Evolutionary conservation across 805 yeast species (phyloP).

Genomic region (Pichia membranifaciens): DNA sequence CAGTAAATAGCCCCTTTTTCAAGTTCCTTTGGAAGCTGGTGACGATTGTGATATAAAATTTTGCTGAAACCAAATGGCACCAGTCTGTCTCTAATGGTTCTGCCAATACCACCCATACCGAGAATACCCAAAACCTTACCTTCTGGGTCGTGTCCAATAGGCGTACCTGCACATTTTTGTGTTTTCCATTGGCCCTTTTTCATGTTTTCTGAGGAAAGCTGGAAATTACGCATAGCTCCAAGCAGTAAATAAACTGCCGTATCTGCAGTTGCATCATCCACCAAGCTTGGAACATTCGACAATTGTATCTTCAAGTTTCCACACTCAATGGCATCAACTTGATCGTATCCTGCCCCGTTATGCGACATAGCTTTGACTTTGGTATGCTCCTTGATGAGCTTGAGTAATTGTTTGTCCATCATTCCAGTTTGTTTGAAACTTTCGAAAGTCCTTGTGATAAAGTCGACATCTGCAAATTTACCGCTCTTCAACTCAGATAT

Average conservation of each 20-base stretch:
- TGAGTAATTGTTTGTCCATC: slow-evolving; percentile 39
- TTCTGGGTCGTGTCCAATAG: slow-evolving; percentile 68
- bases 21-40: slow-evolving; percentile 48
- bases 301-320: slow-evolving; percentile 38
- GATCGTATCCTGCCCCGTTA: slow-evolving; percentile 57
- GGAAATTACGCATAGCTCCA: slow-evolving; percentile 55
- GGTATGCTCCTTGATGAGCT: slow-evolving; percentile 28
- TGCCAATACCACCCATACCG: slow-evolving; percentile 90
- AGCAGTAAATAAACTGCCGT: slow-evolving; percentile 46
- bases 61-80: slow-evolving; percentile 71
- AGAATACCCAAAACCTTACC: slow-evolving; percentile 73
- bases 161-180: slow-evolving; percentile 44
- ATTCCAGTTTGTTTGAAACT: slow-evolving; percentile 36
- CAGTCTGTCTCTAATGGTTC: slow-evolving; percentile 67
- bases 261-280: slow-evolving; percentile 53
- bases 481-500: slow-evolving; percentile 32
- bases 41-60: slow-evolving; percentile 69
- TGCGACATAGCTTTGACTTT: slow-evolving; percentile 40
- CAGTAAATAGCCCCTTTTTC: slow-evolving; percentile 71
- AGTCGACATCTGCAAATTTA: slow-evolving; percentile 32
- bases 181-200: slow-evolving; percentile 58
- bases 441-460: slow-evolving; percentile 39
- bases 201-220: slow-evolving; percentile 48
- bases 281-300: slow-evolving; percentile 49
- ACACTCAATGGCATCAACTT: slow-evolving; percentile 39